These are phyloP conservation scores for Rhinocladiella mackenziei DNA, from an alignment of 2,329 filamentous ascomycete species.

Conservation along the genomic window DNA sequence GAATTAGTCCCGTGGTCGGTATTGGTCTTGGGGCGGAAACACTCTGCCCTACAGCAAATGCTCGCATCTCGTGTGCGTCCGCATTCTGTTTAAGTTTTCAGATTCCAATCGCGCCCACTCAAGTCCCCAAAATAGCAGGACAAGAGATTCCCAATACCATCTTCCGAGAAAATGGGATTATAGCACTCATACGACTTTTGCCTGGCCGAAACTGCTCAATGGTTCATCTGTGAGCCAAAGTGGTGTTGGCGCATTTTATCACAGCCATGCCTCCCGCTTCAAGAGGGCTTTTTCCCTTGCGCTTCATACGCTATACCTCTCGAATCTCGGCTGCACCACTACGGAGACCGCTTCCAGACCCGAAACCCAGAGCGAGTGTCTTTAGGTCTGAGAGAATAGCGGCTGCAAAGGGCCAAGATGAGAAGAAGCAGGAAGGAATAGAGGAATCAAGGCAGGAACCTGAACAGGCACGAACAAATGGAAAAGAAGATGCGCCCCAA, in stretches of 20 bases:
- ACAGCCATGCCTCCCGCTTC: slow-evolving; percentile 12
- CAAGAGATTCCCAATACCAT: too few relatives aligned
- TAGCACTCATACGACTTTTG: not conserved
- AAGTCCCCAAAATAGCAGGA: too few relatives aligned
- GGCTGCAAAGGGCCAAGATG: slow-evolving; percentile 1
- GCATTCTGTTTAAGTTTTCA: too few relatives aligned
- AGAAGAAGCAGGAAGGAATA: not conserved
- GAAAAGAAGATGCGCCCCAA: not conserved
- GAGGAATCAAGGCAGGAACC: not conserved
- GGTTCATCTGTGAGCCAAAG: too few relatives aligned
- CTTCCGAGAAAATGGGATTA: not conserved
- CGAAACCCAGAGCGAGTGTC: not conserved
- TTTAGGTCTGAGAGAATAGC: too few relatives aligned
- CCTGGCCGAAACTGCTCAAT: not conserved
- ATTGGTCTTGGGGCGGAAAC: too few relatives aligned
- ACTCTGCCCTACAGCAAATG: too few relatives aligned
- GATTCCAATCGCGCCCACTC: too few relatives aligned
- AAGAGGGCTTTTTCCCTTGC: slow-evolving; percentile 2
- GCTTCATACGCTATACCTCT: not conserved
- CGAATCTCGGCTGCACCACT: not conserved
- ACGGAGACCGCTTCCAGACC: slow-evolving; percentile 1
- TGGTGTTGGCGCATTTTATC: too few relatives aligned
- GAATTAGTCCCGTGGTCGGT: too few relatives aligned
- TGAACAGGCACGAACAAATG: slow-evolving; percentile 1
- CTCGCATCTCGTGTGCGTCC: too few relatives aligned